phyloP scores from a whole-genome alignment of 768 basidiomycete species.

The Phaffia australis region DNA sequence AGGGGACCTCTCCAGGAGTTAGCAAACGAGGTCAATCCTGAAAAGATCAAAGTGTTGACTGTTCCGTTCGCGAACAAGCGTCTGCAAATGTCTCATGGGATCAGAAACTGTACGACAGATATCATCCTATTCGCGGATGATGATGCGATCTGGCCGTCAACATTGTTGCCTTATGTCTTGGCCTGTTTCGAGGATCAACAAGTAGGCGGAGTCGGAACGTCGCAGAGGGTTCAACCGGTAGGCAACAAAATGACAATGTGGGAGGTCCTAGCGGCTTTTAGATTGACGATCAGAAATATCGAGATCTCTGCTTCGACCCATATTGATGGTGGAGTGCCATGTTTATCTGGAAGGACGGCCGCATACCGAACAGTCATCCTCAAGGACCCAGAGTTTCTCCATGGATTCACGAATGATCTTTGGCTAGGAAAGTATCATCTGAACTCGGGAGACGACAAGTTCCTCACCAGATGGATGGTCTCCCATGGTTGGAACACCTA shows the following conservation, averaged over 20 bases:
- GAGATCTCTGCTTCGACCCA: constrained; percentile 81
- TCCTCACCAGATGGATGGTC: constrained; percentile 92
- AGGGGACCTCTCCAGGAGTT: constrained; percentile 75
- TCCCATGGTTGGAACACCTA: constrained; percentile 92
- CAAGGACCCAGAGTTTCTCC: constrained; percentile 84
- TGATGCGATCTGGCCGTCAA: constrained; percentile 91
- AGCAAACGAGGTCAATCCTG: constrained; percentile 73
- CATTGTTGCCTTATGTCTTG: constrained; percentile 73
- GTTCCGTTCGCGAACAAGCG: constrained; percentile 91
- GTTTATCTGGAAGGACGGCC: constrained; percentile 83
- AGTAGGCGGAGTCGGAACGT: constrained; percentile 82
- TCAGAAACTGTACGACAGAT: constrained; percentile 78
- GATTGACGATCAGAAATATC: constrained; percentile 84
- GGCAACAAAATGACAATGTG: constrained; percentile 76
- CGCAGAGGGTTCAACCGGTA: constrained; percentile 72
- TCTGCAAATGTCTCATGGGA: constrained; percentile 85
- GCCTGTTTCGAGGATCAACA: constrained; percentile 92
- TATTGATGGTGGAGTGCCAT: constrained; percentile 84
- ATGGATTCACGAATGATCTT: constrained; percentile 87
- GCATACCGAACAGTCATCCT: constrained; percentile 89
- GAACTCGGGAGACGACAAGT: constrained; percentile 75
- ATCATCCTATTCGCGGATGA: constrained; percentile 93
- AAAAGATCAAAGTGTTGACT: constrained; percentile 67
- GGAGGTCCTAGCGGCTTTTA: constrained; percentile 90
- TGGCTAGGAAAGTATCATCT: constrained; percentile 91